Conservation (phyloP, 1,284 basidiomycete genomes). For the Bjerkandera adusta region DNA sequence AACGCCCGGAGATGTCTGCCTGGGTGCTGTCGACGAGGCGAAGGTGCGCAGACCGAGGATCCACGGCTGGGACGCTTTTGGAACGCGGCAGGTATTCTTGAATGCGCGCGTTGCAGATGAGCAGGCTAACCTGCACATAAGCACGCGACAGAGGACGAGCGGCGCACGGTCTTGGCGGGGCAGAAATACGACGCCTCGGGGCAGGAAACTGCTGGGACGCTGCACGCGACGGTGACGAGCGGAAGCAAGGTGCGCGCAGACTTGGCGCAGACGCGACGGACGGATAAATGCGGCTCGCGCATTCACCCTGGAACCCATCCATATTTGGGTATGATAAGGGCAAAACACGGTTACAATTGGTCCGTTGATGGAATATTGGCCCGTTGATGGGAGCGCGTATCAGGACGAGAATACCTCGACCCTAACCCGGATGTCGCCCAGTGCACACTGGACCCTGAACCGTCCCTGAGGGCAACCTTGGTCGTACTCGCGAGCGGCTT, state of each 20-base stretch:
- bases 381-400: neutral
- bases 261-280: no score
- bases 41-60: neutral
- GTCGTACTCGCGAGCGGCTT: no score
- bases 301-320: no score
- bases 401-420: neutral
- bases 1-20: no score
- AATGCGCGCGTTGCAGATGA: conserved; percentile 3
- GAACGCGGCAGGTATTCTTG: neutral
- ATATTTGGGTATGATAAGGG: no score
- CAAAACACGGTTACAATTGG: no score
- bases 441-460: neutral
- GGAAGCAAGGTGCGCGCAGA: no score
- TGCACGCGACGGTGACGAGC: no score
- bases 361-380: no score
- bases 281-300: no score
- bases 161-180: neutral
- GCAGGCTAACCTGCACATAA: conserved; percentile 1
- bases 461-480: no score
- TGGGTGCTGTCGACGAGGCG: no score
- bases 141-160: conserved; percentile 1
- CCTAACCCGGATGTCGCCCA: neutral
- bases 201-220: neutral
- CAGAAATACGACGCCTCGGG: neutral
- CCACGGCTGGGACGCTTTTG: neutral